These are phyloP conservation scores for Clitopilus passeckerianus DNA, from an alignment of 768 basidiomycete species.

Conservation along the genomic window DNA sequence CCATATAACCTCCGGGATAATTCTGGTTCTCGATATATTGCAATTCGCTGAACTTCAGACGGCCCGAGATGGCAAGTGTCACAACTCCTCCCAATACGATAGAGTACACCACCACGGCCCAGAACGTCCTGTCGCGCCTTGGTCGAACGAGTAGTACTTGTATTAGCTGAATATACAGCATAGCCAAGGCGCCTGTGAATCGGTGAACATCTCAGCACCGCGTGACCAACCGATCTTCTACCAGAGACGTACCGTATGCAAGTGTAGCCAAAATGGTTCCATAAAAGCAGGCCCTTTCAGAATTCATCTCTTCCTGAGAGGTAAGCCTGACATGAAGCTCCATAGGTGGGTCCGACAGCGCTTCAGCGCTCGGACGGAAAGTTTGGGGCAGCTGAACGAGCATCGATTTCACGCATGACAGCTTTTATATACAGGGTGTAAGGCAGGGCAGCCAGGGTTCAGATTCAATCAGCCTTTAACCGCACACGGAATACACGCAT, in stretches of 20 bases:
- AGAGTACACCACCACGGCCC: slow-evolving; percentile 28
- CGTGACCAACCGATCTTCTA: neutral
- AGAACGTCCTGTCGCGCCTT: slow-evolving; percentile 27
- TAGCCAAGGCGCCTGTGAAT: slow-evolving; percentile 29
- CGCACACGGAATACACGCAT: neutral
- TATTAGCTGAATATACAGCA: slow-evolving; percentile 32
- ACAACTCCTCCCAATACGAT: slow-evolving; percentile 23
- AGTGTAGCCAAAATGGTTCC: slow-evolving; percentile 25
- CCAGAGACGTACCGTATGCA: slow-evolving; percentile 26
- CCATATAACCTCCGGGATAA: slow-evolving; percentile 9
- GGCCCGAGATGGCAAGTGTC: slow-evolving; percentile 23
- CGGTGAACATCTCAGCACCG: neutral
- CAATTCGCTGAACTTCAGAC: slow-evolving; percentile 24
- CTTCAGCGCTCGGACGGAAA: neutral
- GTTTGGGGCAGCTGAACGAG: neutral
- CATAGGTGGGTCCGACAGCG: slow-evolving; percentile 2
- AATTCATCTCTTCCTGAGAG: neutral
- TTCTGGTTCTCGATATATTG: slow-evolving; percentile 21
- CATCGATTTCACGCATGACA: neutral
- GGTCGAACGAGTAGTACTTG: slow-evolving; percentile 30
- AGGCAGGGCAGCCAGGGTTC: neutral
- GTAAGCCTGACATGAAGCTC: slow-evolving; percentile 1
- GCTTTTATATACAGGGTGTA: neutral
- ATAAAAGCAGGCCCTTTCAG: slow-evolving; percentile 26
- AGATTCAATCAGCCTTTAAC: neutral